phyloP scores from a whole-genome alignment of 805 yeast genomes.

The Sugiyamaella floridensis region DNA sequence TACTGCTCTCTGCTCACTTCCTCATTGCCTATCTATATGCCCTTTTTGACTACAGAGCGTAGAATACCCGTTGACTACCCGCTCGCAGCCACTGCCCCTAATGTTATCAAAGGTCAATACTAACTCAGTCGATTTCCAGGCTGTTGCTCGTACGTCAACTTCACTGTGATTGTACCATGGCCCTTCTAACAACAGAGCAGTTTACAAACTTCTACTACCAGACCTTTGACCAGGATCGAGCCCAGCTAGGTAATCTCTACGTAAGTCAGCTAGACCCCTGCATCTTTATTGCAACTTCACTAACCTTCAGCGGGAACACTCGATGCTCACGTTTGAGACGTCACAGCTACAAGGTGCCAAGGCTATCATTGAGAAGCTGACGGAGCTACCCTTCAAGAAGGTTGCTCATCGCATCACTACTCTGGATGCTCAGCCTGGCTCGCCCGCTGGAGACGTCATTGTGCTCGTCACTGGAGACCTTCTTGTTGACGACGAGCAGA shows the following conservation, averaged over 20 bases:
- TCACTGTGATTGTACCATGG: not conserved
- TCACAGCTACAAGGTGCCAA: constrained; percentile 92
- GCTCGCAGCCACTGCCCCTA: not conserved
- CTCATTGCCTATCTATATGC: too few species aligned
- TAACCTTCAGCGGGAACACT: constrained; percentile 71
- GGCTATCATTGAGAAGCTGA: constrained; percentile 86
- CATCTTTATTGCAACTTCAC: not conserved
- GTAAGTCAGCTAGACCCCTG: constrained; percentile 26
- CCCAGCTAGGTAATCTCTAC: constrained; percentile 87
- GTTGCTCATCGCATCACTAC: constrained; percentile 92
- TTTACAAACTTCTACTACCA: constrained; percentile 93
- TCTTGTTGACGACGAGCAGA: constrained; percentile 86
- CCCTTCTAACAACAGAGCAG: constrained; percentile 39
- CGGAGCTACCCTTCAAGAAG: constrained; percentile 82
- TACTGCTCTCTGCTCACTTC: too few species aligned
- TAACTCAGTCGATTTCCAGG: constrained; percentile 19
- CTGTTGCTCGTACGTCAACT: constrained; percentile 19
- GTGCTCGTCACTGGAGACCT: constrained; percentile 98
- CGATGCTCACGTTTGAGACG: constrained; percentile 96
- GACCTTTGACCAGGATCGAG: constrained; percentile 88
- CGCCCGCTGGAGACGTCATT: constrained; percentile 76
- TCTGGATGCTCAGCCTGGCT: constrained; percentile 96
- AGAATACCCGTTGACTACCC: not conserved
- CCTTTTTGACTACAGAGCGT: not conserved
- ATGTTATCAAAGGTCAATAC: not conserved